Percentiles rank a stretch among this genome's conserved stretches.
Conservation (phyloP, 129 eudicot species). For the Silybum marianum region DNA sequence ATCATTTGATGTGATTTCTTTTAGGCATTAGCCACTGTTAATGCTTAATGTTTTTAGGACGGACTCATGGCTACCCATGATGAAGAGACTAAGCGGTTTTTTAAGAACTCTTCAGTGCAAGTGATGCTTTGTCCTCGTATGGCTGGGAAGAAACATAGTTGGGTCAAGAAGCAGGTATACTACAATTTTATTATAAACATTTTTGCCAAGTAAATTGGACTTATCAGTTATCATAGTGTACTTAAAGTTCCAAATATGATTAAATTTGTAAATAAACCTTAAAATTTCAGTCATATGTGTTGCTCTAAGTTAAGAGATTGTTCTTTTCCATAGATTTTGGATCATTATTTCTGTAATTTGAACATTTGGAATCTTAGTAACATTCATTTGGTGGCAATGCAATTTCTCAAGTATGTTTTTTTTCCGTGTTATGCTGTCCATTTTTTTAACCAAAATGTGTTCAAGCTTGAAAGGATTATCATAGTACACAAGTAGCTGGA, state of each 20-base stretch:
- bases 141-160: slow-evolving; percentile 92
- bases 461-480: not conserved
- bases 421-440: not conserved
- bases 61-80: slow-evolving; percentile 97
- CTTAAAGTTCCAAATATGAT: not conserved
- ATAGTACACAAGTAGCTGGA: not conserved
- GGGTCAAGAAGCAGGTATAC: slow-evolving; percentile 76
- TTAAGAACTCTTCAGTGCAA: slow-evolving; percentile 85
- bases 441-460: not conserved
- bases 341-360: not conserved
- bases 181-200: slow-evolving; percentile 1
- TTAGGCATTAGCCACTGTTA: not conserved
- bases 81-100: slow-evolving; percentile 87
- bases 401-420: not conserved
- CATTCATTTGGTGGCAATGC: not conserved
- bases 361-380: not conserved
- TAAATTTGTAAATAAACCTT: slow-evolving; percentile 6
- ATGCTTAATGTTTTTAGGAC: slow-evolving; percentile 52
- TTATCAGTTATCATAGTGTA: not conserved
- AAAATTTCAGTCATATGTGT: not conserved
- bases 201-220: not conserved
- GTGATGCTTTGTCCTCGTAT: slow-evolving; percentile 83
- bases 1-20: not conserved
- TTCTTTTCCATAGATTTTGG: not conserved
- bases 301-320: not conserved